These are phyloP conservation scores for Metarhizium rileyi DNA, from an alignment of 2,329 filamentous ascomycete species.

Conservation along the genomic window DNA sequence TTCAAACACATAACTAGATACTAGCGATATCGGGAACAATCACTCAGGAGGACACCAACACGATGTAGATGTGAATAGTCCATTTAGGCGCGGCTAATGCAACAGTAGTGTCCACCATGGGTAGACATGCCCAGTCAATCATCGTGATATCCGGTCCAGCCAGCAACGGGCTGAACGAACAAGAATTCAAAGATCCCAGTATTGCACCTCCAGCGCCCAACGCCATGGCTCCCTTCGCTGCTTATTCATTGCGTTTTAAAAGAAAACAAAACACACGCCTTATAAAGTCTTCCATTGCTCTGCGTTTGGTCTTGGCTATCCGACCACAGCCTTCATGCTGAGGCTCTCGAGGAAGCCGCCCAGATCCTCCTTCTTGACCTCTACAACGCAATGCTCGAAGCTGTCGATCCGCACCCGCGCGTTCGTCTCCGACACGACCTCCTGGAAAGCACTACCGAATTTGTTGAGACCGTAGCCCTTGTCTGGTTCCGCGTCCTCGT, in stretches of 20 bases:
- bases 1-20: not conserved
- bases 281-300: not conserved
- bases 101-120: constrained; percentile 2
- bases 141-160: not conserved
- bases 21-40: not conserved
- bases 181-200: not conserved
- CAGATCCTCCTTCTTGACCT: constrained; percentile 94
- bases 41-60: not conserved
- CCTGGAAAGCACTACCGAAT: constrained; percentile 92
- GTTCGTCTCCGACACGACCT: constrained; percentile 85
- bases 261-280: not conserved
- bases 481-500: constrained; percentile 42
- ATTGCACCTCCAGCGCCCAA: not conserved
- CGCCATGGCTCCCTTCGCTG: not conserved
- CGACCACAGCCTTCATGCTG: constrained; percentile 81
- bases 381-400: constrained; percentile 95
- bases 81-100: constrained; percentile 6
- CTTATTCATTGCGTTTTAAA: not conserved
- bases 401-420: constrained; percentile 86
- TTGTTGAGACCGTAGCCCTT: constrained; percentile 72
- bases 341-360: constrained; percentile 82
- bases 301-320: constrained; percentile 25
- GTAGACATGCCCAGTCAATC: not conserved
- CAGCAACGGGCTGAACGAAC: not conserved
- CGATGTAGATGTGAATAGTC: not conserved